phyloP scores from a whole-genome alignment of 2,329 filamentous ascomycete genomes.

The Blumeriella jaapii region DNA sequence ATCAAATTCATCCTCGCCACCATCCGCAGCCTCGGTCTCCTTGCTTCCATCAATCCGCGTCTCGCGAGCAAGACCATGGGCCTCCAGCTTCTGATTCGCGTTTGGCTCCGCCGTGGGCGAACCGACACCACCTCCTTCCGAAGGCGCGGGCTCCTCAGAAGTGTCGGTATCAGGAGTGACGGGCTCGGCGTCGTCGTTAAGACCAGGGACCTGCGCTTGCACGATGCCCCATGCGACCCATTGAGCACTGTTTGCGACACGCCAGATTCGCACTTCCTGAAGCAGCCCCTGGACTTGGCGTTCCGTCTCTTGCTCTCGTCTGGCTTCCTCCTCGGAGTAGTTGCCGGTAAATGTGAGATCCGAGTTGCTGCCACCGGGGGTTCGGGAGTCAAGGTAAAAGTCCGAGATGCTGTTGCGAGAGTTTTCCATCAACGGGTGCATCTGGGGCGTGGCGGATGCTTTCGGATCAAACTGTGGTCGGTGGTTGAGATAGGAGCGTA shows the following conservation, averaged over 20 bases:
- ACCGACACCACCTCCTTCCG: slow-evolving; percentile 1
- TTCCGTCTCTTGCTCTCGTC: slow-evolving; percentile 53
- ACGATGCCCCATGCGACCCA: slow-evolving; percentile 97
- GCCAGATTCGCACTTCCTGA: slow-evolving; percentile 74
- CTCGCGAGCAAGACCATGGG: not conserved
- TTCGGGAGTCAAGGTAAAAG: slow-evolving; percentile 74
- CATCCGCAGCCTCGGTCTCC: slow-evolving; percentile 17
- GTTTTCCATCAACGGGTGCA: slow-evolving; percentile 20
- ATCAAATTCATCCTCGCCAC: slow-evolving; percentile 66
- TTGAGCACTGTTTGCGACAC: slow-evolving; percentile 73
- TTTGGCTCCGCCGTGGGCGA: not conserved
- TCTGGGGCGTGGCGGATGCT: slow-evolving; percentile 28
- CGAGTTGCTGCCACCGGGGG: slow-evolving; percentile 42
- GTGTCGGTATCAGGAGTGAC: not conserved
- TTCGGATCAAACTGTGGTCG: slow-evolving; percentile 51
- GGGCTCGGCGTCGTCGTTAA: slow-evolving; percentile 27
- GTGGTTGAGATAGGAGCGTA: slow-evolving; percentile 79
- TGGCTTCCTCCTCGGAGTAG: slow-evolving; percentile 45
- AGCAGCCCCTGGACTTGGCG: slow-evolving; percentile 58
- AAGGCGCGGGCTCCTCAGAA: not conserved
- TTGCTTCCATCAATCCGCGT: slow-evolving; percentile 6
- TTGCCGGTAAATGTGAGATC: slow-evolving; percentile 17
- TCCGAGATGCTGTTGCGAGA: slow-evolving; percentile 20
- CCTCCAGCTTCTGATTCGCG: not conserved
- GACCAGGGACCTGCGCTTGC: slow-evolving; percentile 74